phyloP scores from a whole-genome alignment of 257 asterid species.

The Scutellaria barbata region DNA sequence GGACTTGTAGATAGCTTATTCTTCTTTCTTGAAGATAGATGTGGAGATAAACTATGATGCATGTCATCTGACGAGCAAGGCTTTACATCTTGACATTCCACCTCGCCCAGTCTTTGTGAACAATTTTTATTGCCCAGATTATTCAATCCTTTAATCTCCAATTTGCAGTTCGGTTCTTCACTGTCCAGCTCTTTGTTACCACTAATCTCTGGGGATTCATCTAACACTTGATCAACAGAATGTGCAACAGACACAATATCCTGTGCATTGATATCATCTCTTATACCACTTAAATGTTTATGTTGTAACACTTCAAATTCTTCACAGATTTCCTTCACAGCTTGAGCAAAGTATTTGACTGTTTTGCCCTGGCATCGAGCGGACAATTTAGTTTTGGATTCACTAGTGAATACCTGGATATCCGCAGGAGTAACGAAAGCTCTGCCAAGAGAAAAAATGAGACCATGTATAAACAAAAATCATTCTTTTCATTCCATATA shows the following conservation, averaged over 20 bases:
- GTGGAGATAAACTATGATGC: conserved; percentile 46
- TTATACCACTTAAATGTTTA: conserved; percentile 47
- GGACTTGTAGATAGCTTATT: conserved; percentile 41
- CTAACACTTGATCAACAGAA: conserved; percentile 47
- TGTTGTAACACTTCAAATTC: conserved; percentile 68
- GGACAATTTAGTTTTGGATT: conserved; percentile 63
- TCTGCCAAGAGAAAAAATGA: conserved; percentile 54
- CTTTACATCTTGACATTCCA: conserved; percentile 44
- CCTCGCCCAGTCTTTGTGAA: conserved; percentile 48
- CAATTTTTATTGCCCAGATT: conserved; percentile 50
- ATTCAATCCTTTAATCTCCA: conserved; percentile 45
- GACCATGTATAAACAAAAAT: conserved; percentile 27
- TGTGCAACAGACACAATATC: conserved; percentile 50
- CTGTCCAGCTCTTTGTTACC: conserved; percentile 36
- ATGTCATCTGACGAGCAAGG: conserved; percentile 41
- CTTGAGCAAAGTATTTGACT: conserved; percentile 65
- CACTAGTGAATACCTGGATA: conserved; percentile 75
- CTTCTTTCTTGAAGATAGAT: conserved; percentile 41
- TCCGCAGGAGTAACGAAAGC: conserved; percentile 93
- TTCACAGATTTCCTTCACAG: conserved; percentile 79
- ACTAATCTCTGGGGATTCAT: conserved; percentile 47
- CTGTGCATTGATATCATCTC: conserved; percentile 50
- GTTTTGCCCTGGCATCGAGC: conserved; percentile 76
- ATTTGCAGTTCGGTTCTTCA: conserved; percentile 42
- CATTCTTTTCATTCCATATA: conserved; percentile 8